These are phyloP conservation scores for Globisporangium spiculum DNA, from an alignment of 352 stramenopile species.

Conservation along the genomic window DNA sequence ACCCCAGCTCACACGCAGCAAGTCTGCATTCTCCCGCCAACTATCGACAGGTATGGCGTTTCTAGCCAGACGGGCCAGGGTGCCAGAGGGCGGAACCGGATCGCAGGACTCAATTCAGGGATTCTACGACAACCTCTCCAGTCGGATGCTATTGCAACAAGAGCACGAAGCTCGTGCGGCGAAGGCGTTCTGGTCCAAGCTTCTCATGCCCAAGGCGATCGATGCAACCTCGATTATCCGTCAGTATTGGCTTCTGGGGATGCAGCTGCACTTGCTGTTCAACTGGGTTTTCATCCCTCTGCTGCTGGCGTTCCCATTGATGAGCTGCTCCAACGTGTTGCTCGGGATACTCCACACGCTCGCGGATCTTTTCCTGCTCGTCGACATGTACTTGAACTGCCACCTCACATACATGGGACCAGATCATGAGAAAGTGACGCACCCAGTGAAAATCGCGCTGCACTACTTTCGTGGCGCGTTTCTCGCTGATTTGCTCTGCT, in stretches of 20 bases:
- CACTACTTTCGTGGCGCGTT: constrained; percentile 30
- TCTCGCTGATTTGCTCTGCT: constrained; percentile 33
- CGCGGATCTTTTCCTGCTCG: constrained; percentile 33
- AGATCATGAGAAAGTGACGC: constrained; percentile 29
- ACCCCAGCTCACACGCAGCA: constrained; percentile 21
- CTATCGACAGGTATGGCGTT: constrained; percentile 11
- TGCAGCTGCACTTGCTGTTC: constrained; percentile 38
- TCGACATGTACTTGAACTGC: constrained; percentile 51
- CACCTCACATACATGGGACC: constrained; percentile 30
- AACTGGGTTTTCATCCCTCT: constrained; percentile 43
- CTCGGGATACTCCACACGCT: constrained; percentile 23
- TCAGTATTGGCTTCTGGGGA: constrained; percentile 32
- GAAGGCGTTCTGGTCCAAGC: constrained; percentile 16
- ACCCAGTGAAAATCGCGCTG: constrained; percentile 22
- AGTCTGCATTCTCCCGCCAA: constrained; percentile 22
- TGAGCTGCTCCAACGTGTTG: constrained; percentile 18
- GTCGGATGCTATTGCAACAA: constrained; percentile 20
- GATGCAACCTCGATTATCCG: constrained; percentile 1
- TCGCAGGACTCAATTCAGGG: constrained; percentile 14
- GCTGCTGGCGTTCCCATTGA: constrained; percentile 34
- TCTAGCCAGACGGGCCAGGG: not conserved
- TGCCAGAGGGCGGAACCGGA: not conserved
- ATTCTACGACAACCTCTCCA: constrained; percentile 29
- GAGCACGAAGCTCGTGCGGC: constrained; percentile 6
- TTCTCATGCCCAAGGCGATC: constrained; percentile 11